Evolutionary conservation across 129 eudicot species (phyloP), one percentile per base, ranked within the genome.

Genomic region (Cynara cardunculus): DNA sequence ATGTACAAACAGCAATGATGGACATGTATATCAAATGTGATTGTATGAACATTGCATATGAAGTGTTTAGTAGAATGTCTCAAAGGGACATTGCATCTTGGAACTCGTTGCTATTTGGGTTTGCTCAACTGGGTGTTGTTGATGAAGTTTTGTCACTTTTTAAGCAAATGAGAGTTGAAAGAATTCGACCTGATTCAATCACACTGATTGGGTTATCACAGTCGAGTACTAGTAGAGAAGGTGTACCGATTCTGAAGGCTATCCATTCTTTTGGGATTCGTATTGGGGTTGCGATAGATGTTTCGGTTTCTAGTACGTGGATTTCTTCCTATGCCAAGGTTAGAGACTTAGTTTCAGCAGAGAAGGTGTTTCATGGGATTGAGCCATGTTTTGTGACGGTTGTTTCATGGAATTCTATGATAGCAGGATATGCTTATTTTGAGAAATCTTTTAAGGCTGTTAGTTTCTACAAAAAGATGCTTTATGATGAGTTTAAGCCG

Each of bases 381-480:
- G 78, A 59, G 44, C 62, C 73, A 25, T 69, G 25, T 49, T 85
- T 39, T 27, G 30, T 88, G 71, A 88, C 87, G 2, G 86, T 90
- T 31, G 87, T 94, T 62, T 91, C 98, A 0, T 94, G 97, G 97
- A 91, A 92, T 86, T 86, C 91, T 31, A 31, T 92, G 81, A 89
- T 94, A 71, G 82, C 90, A 10, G 96, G 96, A 75, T 87, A 65
- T 78, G 92, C 91, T 25, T 84, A 77, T 79, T 68, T 76, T 44
- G 83, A 72, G 74, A 83, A 84, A 8, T 73, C 81, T 39, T 2
- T 56, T 11, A 82, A 77, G 81, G 85, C 94, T 8, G 14, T 87
- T 70, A 59, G 79, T 24, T 34, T 90, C 10, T 92, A 88, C 71
- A 16, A 46, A 30, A 10, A 72, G 49, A 90, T 94, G 98, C 76